Conservation (phyloP, 1,139 yeast species). For the Diutina ranongensis region DNA sequence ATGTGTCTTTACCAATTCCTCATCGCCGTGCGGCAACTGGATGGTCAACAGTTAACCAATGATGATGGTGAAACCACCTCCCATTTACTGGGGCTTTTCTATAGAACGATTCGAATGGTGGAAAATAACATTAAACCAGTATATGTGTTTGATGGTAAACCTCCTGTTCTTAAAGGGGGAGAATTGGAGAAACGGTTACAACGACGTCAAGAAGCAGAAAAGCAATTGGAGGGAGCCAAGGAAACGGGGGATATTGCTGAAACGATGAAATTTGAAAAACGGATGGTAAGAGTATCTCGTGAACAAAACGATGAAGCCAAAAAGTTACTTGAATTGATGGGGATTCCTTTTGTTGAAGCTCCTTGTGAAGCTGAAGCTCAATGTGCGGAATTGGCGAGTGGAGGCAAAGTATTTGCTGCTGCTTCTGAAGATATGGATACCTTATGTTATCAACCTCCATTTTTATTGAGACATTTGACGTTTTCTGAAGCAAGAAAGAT, state of each 20-base stretch:
- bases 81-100: conserved; percentile 91
- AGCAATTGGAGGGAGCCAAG: conserved; percentile 57
- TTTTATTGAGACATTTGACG: conserved; percentile 74
- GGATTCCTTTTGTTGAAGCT: conserved; percentile 85
- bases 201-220: conserved; percentile 74
- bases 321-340: conserved; percentile 71
- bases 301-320: conserved; percentile 95
- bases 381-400: conserved; percentile 84
- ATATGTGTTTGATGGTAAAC: conserved; percentile 94
- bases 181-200: conserved; percentile 80
- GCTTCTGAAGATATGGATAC: conserved; percentile 99
- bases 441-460: conserved; percentile 80
- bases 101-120: conserved; percentile 79
- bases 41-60: conserved; percentile 85
- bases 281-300: conserved; percentile 78
- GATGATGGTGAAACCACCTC: conserved; percentile 92
- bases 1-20: conserved; percentile 93
- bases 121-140: conserved; percentile 92
- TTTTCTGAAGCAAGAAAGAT: conserved; percentile 89
- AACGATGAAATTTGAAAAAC: conserved; percentile 63
- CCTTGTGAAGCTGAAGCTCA: conserved; percentile 99
- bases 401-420: conserved; percentile 89
- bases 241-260: conserved; percentile 78
- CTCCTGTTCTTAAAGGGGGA: conserved; percentile 85
- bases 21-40: conserved; percentile 92